These are phyloP conservation scores for Casuarina equisetifolia DNA, from an alignment of 306 rosid genomes.

Conservation along the genomic window DNA sequence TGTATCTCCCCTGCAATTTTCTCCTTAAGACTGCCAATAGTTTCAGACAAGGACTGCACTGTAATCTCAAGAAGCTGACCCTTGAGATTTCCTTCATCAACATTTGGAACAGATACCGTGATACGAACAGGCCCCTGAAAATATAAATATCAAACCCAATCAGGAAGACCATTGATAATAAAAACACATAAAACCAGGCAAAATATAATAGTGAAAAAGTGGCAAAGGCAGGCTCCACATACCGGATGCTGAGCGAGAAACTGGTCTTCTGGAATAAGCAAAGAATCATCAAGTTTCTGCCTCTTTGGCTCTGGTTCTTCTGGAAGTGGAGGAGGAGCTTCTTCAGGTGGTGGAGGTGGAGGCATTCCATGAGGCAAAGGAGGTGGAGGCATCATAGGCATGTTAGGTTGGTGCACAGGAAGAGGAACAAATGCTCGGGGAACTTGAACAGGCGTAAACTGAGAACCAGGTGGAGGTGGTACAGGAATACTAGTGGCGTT, in stretches of 20 bases:
- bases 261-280: conserved; percentile 85
- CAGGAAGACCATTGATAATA: neutral
- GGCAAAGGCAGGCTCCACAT: conserved; percentile 23
- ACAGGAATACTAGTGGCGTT: conserved; percentile 55
- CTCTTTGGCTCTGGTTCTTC: conserved; percentile 96
- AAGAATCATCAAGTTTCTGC: conserved; percentile 81
- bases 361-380: conserved; percentile 85
- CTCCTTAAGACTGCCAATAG: conserved; percentile 84
- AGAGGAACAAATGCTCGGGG: conserved; percentile 59
- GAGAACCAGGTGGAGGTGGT: conserved; percentile 96
- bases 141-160: conserved; percentile 17
- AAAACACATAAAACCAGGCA: neutral
- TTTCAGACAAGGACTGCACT: conserved; percentile 82
- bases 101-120: conserved; percentile 71
- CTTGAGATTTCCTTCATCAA: conserved; percentile 92
- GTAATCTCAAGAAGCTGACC: conserved; percentile 80
- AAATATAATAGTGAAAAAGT: neutral
- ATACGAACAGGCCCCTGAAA: conserved; percentile 75
- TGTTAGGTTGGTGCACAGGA: conserved; percentile 52
- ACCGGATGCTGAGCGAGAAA: conserved; percentile 89
- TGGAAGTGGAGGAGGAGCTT: conserved; percentile 96
- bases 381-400: conserved; percentile 87
- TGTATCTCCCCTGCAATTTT: conserved; percentile 95
- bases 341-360: conserved; percentile 92
- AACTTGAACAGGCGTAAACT: conserved; percentile 56